Evolutionary conservation across 78 protist species (phyloP).

Genomic region (Emiliania huxleyi): DNA sequence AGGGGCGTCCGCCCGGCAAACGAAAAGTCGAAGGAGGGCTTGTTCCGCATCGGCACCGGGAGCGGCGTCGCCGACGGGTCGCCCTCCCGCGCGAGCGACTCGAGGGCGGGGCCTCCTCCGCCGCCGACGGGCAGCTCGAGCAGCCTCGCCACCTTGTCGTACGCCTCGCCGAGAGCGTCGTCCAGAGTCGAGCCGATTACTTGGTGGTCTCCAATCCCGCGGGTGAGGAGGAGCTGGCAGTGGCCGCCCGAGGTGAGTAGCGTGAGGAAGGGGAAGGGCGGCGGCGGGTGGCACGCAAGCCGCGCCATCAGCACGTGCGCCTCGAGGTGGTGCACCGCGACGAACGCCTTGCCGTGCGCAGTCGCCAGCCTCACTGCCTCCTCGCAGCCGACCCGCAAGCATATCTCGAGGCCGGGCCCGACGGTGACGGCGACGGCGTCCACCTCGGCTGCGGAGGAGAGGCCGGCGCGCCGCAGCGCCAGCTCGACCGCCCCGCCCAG

Average conservation of each 20-base stretch:
- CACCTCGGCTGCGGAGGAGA: background rate
- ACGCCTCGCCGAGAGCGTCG: slow-evolving; percentile 55
- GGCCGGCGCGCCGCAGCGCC: background rate
- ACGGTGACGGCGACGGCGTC: slow-evolving; percentile 41
- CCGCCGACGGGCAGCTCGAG: slow-evolving; percentile 1
- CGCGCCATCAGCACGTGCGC: slow-evolving; percentile 46
- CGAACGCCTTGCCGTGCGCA: background rate
- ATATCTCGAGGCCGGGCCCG: slow-evolving; percentile 42
- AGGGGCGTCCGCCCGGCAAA: no score
- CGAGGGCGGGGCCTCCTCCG: slow-evolving; percentile 41
- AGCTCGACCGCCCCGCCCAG: background rate
- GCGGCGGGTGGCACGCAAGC: background rate
- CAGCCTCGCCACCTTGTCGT: slow-evolving; percentile 36
- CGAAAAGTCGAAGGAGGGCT: slow-evolving; percentile 27
- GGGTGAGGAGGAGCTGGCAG: slow-evolving; percentile 15
- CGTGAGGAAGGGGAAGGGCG: slow-evolving; percentile 1
- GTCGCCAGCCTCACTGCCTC: background rate
- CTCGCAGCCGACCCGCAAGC: slow-evolving; percentile 19
- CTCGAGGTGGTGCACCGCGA: slow-evolving; percentile 52
- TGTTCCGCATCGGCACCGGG: background rate
- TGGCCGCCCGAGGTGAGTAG: slow-evolving; percentile 45
- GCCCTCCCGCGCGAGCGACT: slow-evolving; percentile 25
- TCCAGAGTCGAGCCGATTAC: slow-evolving; percentile 47
- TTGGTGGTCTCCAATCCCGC: slow-evolving; percentile 38
- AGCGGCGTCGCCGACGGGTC: background rate